Base-by-base conservation (phyloP, 192 early-diverging fungal genomes). In the Cetraspora pellucida region DNA sequence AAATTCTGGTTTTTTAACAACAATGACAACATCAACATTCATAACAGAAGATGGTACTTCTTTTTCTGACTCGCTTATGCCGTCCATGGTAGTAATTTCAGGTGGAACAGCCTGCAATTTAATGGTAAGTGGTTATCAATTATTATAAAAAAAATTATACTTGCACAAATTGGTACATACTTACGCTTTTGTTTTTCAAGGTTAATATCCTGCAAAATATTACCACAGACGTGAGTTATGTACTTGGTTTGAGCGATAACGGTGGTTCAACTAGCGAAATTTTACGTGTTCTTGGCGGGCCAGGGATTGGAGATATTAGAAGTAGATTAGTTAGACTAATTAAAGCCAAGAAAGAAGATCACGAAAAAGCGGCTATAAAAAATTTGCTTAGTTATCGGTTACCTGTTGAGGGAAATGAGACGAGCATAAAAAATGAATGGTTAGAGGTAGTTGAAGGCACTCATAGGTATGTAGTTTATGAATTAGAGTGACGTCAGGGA, bases 21-120 rank as follows among this genome's bases (percentile, higher is more conserved):
- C 0, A 37, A 37, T 37, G 31, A 37, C 31, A 7, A 7, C 3
- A 37, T 37, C 37, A 37, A 37, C 37, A 37, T 37, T 6, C 37
- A 37, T 37, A 37, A 6, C 37, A 37, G 37, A 37, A 37, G n/a
- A n/a, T n/a, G n/a, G n/a, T n/a, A 37, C 37, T 37, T 2, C 7
- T 37, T 37, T 37, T 37, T 37, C 37, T 37, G 37, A 37, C 1
- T 37, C 37, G 7, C 37, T 28, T 37, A 17, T 0, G 10, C 25
- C 81, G 77, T 90, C 88, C 14, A 77, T 92, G 70, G 68, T 89
- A 23, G 82, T 93, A 19, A 90, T 93, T 67, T 91, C 90, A n/a
- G 92, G 92, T 63, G 92, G 92, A n/a, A 89, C 92, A 37, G 92
- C 91, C 14, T 90, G 90, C 58, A 93, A 93, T 77, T 79, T 79